Evolutionary conservation across 2,329 filamentous ascomycete genomes (phyloP).

Genomic region (Colletotrichum karsti): DNA sequence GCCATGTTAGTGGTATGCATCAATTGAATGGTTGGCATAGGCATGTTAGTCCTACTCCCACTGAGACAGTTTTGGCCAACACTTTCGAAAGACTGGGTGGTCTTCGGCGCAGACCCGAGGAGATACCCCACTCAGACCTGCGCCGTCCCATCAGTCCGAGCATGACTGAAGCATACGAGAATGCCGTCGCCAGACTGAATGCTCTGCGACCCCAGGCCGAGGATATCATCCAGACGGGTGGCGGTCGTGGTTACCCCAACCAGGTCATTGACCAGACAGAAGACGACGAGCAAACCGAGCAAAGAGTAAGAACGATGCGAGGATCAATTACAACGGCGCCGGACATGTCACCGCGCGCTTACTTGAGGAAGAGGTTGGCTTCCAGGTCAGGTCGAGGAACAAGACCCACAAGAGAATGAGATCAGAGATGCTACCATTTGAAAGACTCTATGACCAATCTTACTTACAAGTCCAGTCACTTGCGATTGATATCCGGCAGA

Average conservation of each 20-base stretch:
- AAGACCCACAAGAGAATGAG: conserved; percentile 18
- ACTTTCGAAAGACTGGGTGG: conserved; percentile 12
- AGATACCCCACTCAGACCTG: background rate
- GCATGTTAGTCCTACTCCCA: background rate
- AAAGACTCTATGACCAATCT: background rate
- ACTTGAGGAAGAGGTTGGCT: conserved; percentile 1
- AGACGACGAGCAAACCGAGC: background rate
- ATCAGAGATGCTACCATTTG: conserved; percentile 14
- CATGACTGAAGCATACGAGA: background rate
- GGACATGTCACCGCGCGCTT: background rate
- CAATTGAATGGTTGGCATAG: background rate
- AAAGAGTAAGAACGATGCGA: background rate
- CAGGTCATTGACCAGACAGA: background rate
- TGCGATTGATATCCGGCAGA: background rate
- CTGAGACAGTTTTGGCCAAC: background rate
- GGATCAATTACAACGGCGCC: background rate
- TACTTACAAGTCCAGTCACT: background rate
- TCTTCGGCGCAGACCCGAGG: background rate
- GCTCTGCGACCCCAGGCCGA: background rate
- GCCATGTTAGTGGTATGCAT: background rate
- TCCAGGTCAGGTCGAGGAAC: conserved; percentile 1
- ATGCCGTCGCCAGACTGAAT: background rate
- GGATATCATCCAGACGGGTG: background rate
- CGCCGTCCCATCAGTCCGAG: background rate
- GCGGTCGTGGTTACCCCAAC: too few relatives aligned